These are phyloP conservation scores for Fusarium metavorans DNA, from an alignment of 2,329 filamentous ascomycete genomes.

Conservation along the genomic window DNA sequence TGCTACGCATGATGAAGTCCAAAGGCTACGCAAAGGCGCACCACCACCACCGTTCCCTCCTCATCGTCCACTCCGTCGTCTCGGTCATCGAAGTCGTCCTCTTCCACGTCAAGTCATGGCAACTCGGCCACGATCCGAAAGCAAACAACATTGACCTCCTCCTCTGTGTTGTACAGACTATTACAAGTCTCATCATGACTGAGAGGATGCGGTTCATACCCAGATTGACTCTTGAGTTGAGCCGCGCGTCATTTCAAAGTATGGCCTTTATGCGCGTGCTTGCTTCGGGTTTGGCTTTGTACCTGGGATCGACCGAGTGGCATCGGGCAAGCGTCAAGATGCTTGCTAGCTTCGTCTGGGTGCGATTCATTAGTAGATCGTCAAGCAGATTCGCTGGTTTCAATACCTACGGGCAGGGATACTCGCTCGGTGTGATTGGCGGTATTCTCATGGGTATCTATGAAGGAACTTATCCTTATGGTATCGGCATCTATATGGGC, in stretches of 20 bases:
- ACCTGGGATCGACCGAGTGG: not conserved
- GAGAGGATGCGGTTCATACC: not conserved
- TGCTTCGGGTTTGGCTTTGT: not conserved
- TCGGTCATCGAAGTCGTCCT: not conserved
- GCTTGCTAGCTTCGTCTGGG: constrained; percentile 1
- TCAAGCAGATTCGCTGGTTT: not conserved
- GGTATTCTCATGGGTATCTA: not conserved
- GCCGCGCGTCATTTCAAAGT: not conserved
- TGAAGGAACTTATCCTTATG: not conserved
- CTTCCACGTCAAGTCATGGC: not conserved
- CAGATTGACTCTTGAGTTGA: not conserved
- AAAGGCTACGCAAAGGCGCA: not conserved
- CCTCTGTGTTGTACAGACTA: not conserved
- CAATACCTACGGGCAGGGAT: not conserved
- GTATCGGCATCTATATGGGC: not conserved
- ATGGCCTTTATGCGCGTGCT: constrained; percentile 1
- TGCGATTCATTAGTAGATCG: not conserved
- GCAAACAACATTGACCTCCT: not conserved
- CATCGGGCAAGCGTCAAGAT: constrained; percentile 4
- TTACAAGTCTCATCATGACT: not conserved
- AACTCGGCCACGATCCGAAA: not conserved
- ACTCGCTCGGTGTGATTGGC: not conserved
- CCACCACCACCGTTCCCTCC: not conserved
- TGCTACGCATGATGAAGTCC: not conserved
- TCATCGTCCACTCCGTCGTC: not conserved